phyloP scores from a whole-genome alignment of 768 basidiomycete species.

The Boletellus ananas region DNA sequence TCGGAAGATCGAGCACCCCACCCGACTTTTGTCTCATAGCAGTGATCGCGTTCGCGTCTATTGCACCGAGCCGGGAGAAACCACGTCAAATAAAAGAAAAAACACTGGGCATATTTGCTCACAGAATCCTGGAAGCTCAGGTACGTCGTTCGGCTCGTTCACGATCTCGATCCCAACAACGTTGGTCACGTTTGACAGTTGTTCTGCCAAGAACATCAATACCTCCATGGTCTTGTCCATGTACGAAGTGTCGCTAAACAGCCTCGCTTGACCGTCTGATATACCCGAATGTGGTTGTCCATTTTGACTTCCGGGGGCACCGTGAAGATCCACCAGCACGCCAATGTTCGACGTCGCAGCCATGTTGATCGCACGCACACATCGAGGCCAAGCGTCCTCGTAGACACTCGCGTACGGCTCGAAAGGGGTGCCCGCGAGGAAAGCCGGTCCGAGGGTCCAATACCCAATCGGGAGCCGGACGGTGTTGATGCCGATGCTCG shows the following conservation, averaged over 20 bases:
- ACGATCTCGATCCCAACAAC: conserved; percentile 58
- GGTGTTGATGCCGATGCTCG: conserved; percentile 53
- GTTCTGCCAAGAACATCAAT: conserved; percentile 35
- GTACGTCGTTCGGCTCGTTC: conserved; percentile 51
- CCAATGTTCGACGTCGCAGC: conserved; percentile 40
- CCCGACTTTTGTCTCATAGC: conserved; percentile 18
- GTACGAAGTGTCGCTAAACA: conserved; percentile 36
- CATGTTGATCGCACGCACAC: conserved; percentile 42
- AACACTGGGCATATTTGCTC: neutral
- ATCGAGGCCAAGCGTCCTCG: conserved; percentile 34
- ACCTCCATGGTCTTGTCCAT: conserved; percentile 38
- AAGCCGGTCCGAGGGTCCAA: conserved; percentile 34
- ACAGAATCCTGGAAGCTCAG: conserved; percentile 42
- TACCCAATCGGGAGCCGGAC: conserved; percentile 63
- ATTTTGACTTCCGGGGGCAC: conserved; percentile 48
- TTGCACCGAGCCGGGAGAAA: neutral
- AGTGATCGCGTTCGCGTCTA: conserved; percentile 19
- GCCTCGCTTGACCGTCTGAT: conserved; percentile 38
- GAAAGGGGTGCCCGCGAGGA: conserved; percentile 36
- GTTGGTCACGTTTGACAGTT: conserved; percentile 41
- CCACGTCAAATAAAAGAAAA: neutral
- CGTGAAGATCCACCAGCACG: conserved; percentile 53
- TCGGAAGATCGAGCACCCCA: conserved; percentile 41
- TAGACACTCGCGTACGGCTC: conserved; percentile 42
- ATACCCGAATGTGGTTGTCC: conserved; percentile 32